phyloP scores from a whole-genome alignment of 345 rosid genomes.

The Carallia pectinifolia region DNA sequence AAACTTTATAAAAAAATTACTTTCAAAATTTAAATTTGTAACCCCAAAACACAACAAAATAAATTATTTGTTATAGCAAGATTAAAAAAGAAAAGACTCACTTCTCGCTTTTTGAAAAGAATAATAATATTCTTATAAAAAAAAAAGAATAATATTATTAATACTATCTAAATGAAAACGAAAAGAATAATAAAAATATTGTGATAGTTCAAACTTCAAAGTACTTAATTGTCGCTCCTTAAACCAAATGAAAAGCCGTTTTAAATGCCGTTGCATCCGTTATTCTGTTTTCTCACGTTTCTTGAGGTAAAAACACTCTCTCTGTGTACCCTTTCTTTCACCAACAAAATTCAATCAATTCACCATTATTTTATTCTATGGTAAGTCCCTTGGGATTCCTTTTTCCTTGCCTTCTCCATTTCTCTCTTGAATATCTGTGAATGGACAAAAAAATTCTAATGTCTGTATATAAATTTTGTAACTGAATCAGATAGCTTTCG shows the following conservation, averaged over 20 bases:
- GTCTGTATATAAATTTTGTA: background rate
- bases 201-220: background rate
- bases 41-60: no score
- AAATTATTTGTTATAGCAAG: no score
- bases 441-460: background rate
- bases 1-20: no score
- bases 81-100: no score
- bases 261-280: constrained; percentile 35
- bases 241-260: constrained; percentile 33
- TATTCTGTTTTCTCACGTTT: constrained; percentile 22
- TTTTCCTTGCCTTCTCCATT: background rate
- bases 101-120: no score
- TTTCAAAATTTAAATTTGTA: no score
- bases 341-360: background rate
- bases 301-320: no score
- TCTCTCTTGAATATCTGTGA: background rate
- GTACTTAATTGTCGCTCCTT: constrained; percentile 21
- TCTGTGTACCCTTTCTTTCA: background rate
- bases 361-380: background rate
- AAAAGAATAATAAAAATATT: no score
- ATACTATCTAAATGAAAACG: no score
- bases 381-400: background rate
- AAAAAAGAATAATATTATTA: no score
- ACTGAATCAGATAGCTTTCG: constrained; percentile 12
- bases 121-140: no score